A percentile compares a stretch with the other conserved stretches of the same genome.
Evolutionary conservation across 2,329 filamentous ascomycete genomes (phyloP).

Genomic region (Sordariomycetes sp.): DNA sequence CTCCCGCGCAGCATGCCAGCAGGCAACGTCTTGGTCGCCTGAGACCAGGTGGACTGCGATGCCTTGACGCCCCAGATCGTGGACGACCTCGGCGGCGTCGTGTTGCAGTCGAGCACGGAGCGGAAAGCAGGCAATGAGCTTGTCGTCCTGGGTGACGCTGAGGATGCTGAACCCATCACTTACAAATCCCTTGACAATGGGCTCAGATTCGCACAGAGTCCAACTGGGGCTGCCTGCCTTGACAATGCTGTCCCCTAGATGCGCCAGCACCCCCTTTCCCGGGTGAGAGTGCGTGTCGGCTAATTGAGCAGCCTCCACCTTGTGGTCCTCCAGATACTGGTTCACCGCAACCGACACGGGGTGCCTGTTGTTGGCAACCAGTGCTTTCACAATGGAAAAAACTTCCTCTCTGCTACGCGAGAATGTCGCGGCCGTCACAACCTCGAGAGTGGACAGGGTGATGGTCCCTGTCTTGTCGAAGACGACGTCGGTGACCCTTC

Average conservation of each 20-base stretch:
- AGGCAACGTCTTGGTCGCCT: slow-evolving; percentile 42
- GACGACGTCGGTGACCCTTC: slow-evolving; percentile 55
- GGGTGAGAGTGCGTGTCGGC: slow-evolving; percentile 24
- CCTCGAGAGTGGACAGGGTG: slow-evolving; percentile 46
- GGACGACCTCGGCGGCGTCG: slow-evolving; percentile 33
- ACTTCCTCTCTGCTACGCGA: no score
- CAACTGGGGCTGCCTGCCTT: slow-evolving; percentile 37
- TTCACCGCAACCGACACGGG: slow-evolving; percentile 34
- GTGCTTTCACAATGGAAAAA: slow-evolving; percentile 5
- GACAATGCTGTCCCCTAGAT: slow-evolving; percentile 15
- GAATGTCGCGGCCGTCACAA: no score
- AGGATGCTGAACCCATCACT: slow-evolving; percentile 15
- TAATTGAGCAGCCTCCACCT: slow-evolving; percentile 15
- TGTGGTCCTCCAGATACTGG: slow-evolving; percentile 21
- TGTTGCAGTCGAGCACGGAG: slow-evolving; percentile 26
- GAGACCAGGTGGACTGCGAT: slow-evolving; percentile 46
- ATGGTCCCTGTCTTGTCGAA: slow-evolving; percentile 79
- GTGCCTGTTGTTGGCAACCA: slow-evolving; percentile 33
- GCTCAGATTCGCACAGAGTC: slow-evolving; percentile 18
- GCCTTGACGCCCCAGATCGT: slow-evolving; percentile 31
- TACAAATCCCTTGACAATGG: slow-evolving; percentile 11
- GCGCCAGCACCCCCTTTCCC: slow-evolving; percentile 29
- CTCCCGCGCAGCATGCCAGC: slow-evolving; percentile 33
- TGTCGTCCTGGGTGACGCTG: slow-evolving; percentile 13
- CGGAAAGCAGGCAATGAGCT: slow-evolving; percentile 36